These are phyloP conservation scores for Pleurotus djamor DNA, from an alignment of 768 basidiomycete genomes.

Conservation along the genomic window DNA sequence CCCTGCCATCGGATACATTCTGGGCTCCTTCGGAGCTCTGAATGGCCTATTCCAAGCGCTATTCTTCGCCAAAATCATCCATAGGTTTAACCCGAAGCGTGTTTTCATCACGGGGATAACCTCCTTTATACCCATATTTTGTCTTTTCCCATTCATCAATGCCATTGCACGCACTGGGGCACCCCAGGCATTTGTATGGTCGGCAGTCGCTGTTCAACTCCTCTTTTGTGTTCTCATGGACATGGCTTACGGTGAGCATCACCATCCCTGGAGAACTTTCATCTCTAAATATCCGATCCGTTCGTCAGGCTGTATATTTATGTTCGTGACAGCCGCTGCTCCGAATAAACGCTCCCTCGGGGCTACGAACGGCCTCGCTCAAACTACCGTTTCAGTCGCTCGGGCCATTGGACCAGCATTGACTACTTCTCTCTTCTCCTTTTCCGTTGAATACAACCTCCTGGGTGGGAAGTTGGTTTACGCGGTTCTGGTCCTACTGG, in stretches of 20 bases:
- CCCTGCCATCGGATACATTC: slow-evolving; percentile 33
- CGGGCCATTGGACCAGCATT: slow-evolving; percentile 52
- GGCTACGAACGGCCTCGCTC: slow-evolving; percentile 55
- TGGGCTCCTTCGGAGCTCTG: slow-evolving; percentile 34
- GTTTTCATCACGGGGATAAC: slow-evolving; percentile 29
- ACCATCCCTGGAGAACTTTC: neutral
- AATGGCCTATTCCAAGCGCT: slow-evolving; percentile 33
- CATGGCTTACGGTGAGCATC: slow-evolving; percentile 32
- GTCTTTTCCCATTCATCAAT: slow-evolving; percentile 37
- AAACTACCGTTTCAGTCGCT: slow-evolving; percentile 45
- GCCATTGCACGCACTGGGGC: slow-evolving; percentile 23
- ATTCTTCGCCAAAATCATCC: slow-evolving; percentile 28
- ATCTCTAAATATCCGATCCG: neutral
- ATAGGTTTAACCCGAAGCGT: slow-evolving; percentile 29
- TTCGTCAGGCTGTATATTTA: slow-evolving; percentile 43
- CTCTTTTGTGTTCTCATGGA: slow-evolving; percentile 24
- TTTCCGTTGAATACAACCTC: slow-evolving; percentile 45
- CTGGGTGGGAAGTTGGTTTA: slow-evolving; percentile 48
- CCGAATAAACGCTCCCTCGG: slow-evolving; percentile 54
- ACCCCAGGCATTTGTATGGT: slow-evolving; percentile 25
- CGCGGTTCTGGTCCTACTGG: slow-evolving; percentile 28
- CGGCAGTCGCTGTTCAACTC: slow-evolving; percentile 22
- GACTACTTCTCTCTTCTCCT: slow-evolving; percentile 49
- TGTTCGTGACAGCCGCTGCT: slow-evolving; percentile 51
- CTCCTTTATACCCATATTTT: slow-evolving; percentile 24